Percentiles rank a stretch among this genome's conserved stretches.
phyloP scores from a whole-genome alignment of 345 rosid species.

The Stellera chamaejasme region DNA sequence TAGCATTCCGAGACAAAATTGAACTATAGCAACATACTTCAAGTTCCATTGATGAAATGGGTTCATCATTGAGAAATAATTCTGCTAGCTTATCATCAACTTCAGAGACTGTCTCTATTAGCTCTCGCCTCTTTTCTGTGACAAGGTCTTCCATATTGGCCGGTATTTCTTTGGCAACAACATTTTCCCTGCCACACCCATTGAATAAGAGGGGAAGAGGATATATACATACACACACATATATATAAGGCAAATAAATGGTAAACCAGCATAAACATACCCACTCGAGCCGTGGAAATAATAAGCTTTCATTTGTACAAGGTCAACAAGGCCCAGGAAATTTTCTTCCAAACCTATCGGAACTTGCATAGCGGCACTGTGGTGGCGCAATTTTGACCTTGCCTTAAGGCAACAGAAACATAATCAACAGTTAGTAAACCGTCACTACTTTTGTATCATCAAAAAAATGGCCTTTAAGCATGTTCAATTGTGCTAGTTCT shows the following conservation, averaged over 20 bases:
- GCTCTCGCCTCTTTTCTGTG: conserved; percentile 78
- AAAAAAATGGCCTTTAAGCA: too few relatives aligned
- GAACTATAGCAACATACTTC: conserved; percentile 42
- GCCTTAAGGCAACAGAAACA: conserved; percentile 40
- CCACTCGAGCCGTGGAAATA: conserved; percentile 86
- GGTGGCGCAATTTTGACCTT: conserved; percentile 88
- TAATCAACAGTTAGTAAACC: background rate
- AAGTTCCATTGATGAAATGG: conserved; percentile 66
- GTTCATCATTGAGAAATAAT: conserved; percentile 77
- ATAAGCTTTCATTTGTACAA: conserved; percentile 60
- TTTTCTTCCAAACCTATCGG: conserved; percentile 94
- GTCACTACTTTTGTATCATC: background rate
- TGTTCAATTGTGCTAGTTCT: too few relatives aligned
- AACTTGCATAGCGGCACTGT: conserved; percentile 94
- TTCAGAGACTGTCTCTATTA: conserved; percentile 87
- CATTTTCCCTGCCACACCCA: conserved; percentile 61
- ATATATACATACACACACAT: too few relatives aligned
- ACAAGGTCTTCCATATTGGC: conserved; percentile 67
- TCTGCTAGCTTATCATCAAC: conserved; percentile 95
- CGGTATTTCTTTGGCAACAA: conserved; percentile 69
- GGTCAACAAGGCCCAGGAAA: conserved; percentile 86
- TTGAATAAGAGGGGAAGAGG: background rate
- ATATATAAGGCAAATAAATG: conserved; percentile 6
- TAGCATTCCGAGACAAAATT: too few relatives aligned
- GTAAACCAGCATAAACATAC: conserved; percentile 31